phyloP scores from a whole-genome alignment of 2,329 filamentous ascomycete genomes.

The Colletotrichum navitas region DNA sequence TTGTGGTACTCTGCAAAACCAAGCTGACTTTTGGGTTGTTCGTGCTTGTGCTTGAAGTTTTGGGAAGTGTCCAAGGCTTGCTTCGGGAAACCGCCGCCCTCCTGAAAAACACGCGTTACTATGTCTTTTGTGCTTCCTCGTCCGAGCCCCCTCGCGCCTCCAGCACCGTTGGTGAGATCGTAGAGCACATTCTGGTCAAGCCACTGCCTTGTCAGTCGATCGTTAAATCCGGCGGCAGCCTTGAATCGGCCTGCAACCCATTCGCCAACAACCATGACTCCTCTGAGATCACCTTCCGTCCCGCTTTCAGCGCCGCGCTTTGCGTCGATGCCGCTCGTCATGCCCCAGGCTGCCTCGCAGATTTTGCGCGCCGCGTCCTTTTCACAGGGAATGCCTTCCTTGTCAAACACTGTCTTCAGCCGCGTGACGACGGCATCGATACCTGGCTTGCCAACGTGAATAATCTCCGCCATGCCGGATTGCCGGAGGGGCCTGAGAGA shows the following conservation, averaged over 20 bases:
- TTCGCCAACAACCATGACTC: constrained; percentile 87
- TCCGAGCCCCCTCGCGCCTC: constrained; percentile 77
- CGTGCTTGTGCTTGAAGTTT: constrained; percentile 55
- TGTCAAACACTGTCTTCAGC: constrained; percentile 86
- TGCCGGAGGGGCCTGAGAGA: constrained; percentile 89
- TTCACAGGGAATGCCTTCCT: constrained; percentile 89
- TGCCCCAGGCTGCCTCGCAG: constrained; percentile 86
- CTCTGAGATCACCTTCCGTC: constrained; percentile 80
- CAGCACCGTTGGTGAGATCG: constrained; percentile 77
- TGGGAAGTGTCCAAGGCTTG: constrained; percentile 57
- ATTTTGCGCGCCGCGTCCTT: constrained; percentile 88
- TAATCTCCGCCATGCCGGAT: constrained; percentile 85
- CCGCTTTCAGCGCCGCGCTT: constrained; percentile 75
- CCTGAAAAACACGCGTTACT: constrained; percentile 81
- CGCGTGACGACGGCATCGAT: constrained; percentile 87
- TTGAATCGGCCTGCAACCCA: constrained; percentile 84
- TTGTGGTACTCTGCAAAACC: constrained; percentile 81
- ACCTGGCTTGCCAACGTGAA: constrained; percentile 90
- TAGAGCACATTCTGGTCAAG: constrained; percentile 78
- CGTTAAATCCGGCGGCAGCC: constrained; percentile 56
- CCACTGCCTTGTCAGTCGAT: constrained; percentile 78
- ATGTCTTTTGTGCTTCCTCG: constrained; percentile 81
- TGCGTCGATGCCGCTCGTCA: constrained; percentile 77
- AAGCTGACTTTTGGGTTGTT: constrained; percentile 70
- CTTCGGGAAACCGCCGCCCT: constrained; percentile 82